Evolutionary conservation across 768 basidiomycete species (phyloP), one percentile per base, ranked within the genome.

Genomic region (Naganishia friedmannii): DNA sequence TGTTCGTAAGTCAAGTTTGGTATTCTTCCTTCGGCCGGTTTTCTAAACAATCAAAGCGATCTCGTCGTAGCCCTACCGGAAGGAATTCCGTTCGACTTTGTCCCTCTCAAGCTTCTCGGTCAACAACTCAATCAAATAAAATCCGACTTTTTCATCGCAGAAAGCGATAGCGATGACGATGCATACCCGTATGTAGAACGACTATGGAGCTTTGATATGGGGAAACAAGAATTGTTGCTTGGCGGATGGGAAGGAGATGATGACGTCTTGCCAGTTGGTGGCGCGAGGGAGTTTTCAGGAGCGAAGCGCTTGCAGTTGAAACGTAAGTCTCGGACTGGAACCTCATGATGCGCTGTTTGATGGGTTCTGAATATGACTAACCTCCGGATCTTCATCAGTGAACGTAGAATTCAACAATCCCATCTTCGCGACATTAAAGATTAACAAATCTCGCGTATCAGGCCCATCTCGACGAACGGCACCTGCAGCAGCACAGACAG

Each of bases 221-320:
- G 60, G 23, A 63, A 63, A 29, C 6, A 63, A 45, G 60, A 63
- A 42, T 45, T 63, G 60, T 23, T 63, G 29, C 23, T 63, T 28
- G 60, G 60, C 42, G 60, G 60, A 63, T 63, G 60, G 60, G 60
- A 63, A 34, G 60, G 60, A 0, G 60, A 63, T 45, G 60, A 45
- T 21, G 60, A 63, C 46, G 60, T 63, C 15, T 23, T 26, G 39
- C 42, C 37, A 26, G 5, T 1, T 45, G 37, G 26, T 2, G 39
- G 6, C 8, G 39, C 23, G 39, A 42, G 10, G 39, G 26, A 63
- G 37, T 12, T 6, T 21, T 8, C 21, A 13, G 57, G 21, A 12
- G n/a, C 37, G 60, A 63, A 63, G 32, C 60, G 42, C 10, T 26
- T 63, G 23, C 13, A 63, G 60, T 28, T 45, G 42, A 63, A 34